Percentiles rank a stretch among this genome's conserved stretches.
Evolutionary conservation across 495 filamentous ascomycete species (phyloP).

Genomic region (Aspergillus olivimuriae): DNA sequence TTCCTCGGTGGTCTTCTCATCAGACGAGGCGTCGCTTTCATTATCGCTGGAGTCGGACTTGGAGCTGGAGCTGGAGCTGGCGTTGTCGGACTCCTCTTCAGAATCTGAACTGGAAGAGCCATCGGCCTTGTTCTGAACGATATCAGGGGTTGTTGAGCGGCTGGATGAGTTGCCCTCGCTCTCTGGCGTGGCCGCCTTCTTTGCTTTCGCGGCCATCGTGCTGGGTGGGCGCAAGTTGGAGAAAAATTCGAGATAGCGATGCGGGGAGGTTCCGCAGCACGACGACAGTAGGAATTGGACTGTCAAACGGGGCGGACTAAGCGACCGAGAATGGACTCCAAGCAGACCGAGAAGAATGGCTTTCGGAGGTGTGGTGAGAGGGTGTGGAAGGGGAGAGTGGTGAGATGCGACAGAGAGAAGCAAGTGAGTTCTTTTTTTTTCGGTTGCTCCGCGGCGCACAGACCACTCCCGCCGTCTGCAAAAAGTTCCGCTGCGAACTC

Average conservation of each 20-base stretch:
- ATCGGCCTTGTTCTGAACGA: conserved; percentile 14
- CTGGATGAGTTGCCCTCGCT: conserved; percentile 29
- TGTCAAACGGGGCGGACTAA: too few relatives aligned
- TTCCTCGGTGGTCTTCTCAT: conserved; percentile 8
- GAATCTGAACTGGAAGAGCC: conserved; percentile 24
- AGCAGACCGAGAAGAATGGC: too few relatives aligned
- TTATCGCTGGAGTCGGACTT: too few relatives aligned
- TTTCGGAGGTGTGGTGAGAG: neutral
- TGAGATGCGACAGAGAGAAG: conserved; percentile 1
- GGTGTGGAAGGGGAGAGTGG: conserved; percentile 9
- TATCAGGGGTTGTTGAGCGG: conserved; percentile 28
- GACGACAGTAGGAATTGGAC: too few relatives aligned
- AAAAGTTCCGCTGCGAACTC: too few relatives aligned
- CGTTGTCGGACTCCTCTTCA: conserved; percentile 23
- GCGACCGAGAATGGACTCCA: too few relatives aligned
- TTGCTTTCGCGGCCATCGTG: conserved; percentile 27
- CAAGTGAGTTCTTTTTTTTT: conserved; percentile 27
- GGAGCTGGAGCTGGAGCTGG: too few relatives aligned
- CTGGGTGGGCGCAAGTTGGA: neutral
- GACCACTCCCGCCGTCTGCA: conserved; percentile 22
- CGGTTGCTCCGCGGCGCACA: conserved; percentile 42
- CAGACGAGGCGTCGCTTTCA: conserved; percentile 17
- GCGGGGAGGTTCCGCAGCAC: too few relatives aligned
- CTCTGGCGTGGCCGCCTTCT: conserved; percentile 14
- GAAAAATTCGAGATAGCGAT: too few relatives aligned